These are phyloP conservation scores for Skeletonema menzelii DNA, from an alignment of 108 stramenopile genomes.

Conservation along the genomic window DNA sequence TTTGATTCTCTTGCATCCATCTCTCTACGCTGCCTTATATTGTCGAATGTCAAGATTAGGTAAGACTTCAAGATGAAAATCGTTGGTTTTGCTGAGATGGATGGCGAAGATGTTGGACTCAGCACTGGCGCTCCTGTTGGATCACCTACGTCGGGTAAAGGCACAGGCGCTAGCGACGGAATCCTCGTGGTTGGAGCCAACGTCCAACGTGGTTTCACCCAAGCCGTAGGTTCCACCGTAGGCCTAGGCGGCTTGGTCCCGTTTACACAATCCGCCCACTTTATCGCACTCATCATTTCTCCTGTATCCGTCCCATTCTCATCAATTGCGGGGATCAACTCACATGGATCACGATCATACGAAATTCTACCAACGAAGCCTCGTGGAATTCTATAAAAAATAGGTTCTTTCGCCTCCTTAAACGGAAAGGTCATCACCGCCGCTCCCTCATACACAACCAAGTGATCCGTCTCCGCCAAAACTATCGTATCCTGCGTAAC, in stretches of 20 bases:
- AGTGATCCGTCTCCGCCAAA: not conserved
- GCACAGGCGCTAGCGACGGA: not conserved
- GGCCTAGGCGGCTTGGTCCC: not conserved
- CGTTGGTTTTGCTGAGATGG: not conserved
- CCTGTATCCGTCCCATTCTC: not conserved
- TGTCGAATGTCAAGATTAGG: conserved; percentile 19
- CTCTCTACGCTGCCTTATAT: not conserved
- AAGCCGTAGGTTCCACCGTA: not conserved
- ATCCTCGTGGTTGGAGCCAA: not conserved
- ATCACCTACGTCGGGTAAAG: not conserved
- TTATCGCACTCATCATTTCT: not conserved
- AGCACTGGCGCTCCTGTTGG: not conserved
- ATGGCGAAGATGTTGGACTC: not conserved
- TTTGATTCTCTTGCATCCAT: not conserved
- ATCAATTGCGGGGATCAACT: not conserved
- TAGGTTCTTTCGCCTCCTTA: conserved; percentile 2
- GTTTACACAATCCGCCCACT: not conserved
- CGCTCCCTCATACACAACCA: conserved; percentile 20
- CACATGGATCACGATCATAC: conserved; percentile 25
- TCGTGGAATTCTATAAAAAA: conserved; percentile 23
- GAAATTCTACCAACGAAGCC: conserved; percentile 28
- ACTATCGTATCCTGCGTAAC: conserved; percentile 8
- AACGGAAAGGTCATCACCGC: conserved; percentile 20
- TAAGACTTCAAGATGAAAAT: conserved; percentile 6
- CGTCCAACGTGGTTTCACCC: not conserved